Evolutionary conservation across 495 filamentous ascomycete species (phyloP), one percentile per base, ranked within the genome.

Genomic region (Penicillium alfredii): DNA sequence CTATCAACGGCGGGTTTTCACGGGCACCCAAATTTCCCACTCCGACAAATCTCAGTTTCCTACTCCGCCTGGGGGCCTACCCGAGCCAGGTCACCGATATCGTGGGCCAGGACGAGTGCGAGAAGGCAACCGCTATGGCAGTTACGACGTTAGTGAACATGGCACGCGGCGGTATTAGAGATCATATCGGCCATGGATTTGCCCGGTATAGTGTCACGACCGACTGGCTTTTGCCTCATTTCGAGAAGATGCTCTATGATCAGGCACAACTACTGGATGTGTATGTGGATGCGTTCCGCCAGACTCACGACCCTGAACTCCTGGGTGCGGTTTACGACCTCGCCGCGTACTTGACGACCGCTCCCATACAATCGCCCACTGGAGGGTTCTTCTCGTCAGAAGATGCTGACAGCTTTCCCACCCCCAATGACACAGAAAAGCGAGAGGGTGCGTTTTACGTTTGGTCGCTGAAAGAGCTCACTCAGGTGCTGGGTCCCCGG

Each of bases 241-340:
- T 98, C 52, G 92, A 98, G 63, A 98, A 98, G 72, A 94, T 98
- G 86, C 76, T 96, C 3, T 89, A 90, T 38, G 93, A 97, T 53
- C 90, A 98, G 47, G 86, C 84, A 6, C 83, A 96, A 43, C 75
- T 98, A 8, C 61, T 98, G 9, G 75, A 84, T 42, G 74, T 87
- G 14, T 98, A 93, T 53, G 71, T 94, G 4, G 90, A 97, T 52
- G 90, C 84, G 0, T 97, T 87, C 67, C 72, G 88, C 8, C 63
- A 84, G 4, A 81, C 78, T 7, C 70, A 76, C 38, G 75, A 84
- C 21, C 60, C 72, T 12, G 83, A 90, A 53, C 69, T 94, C 30
- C 74, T 88, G 6, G 82, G 84, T 26, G 80, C 83, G 4, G 85
- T 93, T 8, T 80, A 86, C 47, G 88, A 92, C 53, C 68, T 94